phyloP scores from a whole-genome alignment of 2,329 filamentous ascomycete species.

The Exserohilum rostratum region DNA sequence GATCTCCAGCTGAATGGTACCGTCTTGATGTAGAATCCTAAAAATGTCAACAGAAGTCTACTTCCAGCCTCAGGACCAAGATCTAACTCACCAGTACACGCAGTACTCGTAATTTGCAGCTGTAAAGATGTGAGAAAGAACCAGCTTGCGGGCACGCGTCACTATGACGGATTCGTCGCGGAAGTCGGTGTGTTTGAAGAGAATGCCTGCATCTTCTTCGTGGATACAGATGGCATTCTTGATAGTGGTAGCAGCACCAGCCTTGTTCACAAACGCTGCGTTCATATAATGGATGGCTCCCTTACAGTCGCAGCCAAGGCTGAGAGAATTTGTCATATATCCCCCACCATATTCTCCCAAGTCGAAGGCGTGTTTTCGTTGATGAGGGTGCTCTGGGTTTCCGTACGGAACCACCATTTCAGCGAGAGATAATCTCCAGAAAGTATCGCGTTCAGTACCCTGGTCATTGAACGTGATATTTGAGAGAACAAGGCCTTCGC shows the following conservation, averaged over 20 bases:
- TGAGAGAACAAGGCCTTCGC: slow-evolving; percentile 53
- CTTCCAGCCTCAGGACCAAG: not conserved
- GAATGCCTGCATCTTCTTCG: slow-evolving; percentile 65
- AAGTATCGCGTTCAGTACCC: slow-evolving; percentile 40
- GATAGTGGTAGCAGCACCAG: slow-evolving; percentile 32
- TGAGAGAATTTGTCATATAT: slow-evolving; percentile 52
- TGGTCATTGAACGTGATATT: slow-evolving; percentile 47
- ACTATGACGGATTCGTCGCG: slow-evolving; percentile 29
- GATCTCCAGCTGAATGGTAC: slow-evolving; percentile 50
- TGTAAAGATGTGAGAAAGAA: slow-evolving; percentile 36
- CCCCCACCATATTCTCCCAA: slow-evolving; percentile 53
- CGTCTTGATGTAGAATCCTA: slow-evolving; percentile 29
- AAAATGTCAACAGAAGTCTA: not conserved
- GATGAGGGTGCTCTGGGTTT: slow-evolving; percentile 50
- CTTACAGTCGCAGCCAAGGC: slow-evolving; percentile 53
- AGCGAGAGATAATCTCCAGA: slow-evolving; percentile 51
- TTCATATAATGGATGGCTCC: slow-evolving; percentile 25
- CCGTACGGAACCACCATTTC: slow-evolving; percentile 57
- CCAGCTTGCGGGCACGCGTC: slow-evolving; percentile 27
- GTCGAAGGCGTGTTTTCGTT: slow-evolving; percentile 54
- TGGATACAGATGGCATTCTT: slow-evolving; percentile 54
- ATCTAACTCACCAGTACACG: slow-evolving; percentile 29
- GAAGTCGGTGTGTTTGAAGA: slow-evolving; percentile 40
- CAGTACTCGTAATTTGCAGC: slow-evolving; percentile 38
- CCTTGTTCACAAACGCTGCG: not conserved